Evolutionary conservation across 495 filamentous ascomycete genomes (phyloP).

Genomic region (Pyrenula massariospora): DNA sequence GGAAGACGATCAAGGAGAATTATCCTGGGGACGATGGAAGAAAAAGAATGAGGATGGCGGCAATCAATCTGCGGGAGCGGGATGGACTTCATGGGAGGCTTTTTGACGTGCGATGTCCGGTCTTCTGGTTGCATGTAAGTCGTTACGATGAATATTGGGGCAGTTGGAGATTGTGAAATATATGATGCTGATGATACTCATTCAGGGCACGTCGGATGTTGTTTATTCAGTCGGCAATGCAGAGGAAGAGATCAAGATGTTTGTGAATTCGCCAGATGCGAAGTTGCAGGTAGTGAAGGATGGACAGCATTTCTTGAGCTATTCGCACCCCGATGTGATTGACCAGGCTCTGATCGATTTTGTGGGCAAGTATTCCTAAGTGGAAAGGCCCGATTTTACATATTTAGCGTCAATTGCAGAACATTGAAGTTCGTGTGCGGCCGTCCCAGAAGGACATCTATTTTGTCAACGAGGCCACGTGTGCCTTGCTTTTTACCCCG

Average conservation of each 20-base stretch:
- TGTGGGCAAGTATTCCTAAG: conserved; percentile 20
- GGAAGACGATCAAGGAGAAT: conserved; percentile 33
- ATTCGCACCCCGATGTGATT: conserved; percentile 38
- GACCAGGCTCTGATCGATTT: conserved; percentile 34
- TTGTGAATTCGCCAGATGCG: conserved; percentile 37
- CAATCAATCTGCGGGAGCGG: conserved; percentile 43
- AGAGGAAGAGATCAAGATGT: conserved; percentile 44
- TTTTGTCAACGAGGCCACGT: too few species aligned
- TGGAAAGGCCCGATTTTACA: too few species aligned
- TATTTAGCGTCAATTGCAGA: too few species aligned
- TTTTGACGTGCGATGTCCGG: conserved; percentile 44
- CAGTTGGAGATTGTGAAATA: not conserved
- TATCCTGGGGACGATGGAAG: conserved; percentile 50
- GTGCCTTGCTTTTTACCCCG: too few species aligned
- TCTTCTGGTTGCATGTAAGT: conserved; percentile 51
- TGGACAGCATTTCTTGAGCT: conserved; percentile 47
- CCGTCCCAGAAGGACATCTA: too few species aligned
- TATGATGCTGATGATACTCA: conserved; percentile 1
- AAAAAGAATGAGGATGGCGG: conserved; percentile 41
- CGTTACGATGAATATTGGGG: not conserved
- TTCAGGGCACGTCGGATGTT: conserved; percentile 40
- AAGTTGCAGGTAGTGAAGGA: conserved; percentile 34
- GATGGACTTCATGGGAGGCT: conserved; percentile 43
- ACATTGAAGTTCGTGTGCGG: too few species aligned
- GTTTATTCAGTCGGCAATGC: conserved; percentile 36